phyloP scores from a whole-genome alignment of 1,139 yeast species.

The Pichia cactophila region DNA sequence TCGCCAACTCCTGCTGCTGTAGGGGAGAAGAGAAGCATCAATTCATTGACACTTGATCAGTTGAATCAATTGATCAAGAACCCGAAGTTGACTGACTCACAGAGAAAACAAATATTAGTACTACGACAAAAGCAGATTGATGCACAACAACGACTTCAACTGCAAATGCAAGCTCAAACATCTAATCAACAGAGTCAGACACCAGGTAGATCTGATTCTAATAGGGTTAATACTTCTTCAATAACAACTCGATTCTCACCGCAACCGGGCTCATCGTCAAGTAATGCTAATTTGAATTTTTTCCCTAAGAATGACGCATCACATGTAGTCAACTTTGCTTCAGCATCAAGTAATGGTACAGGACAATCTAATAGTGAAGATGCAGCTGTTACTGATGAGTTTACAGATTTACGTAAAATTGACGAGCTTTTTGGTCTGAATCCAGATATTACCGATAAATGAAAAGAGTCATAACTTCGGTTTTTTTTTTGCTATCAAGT shows the following conservation, averaged over 20 bases:
- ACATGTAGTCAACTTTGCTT: background rate
- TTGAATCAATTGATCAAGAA: slow-evolving; percentile 14
- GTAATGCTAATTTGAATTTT: background rate
- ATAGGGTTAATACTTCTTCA: slow-evolving; percentile 27
- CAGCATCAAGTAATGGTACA: background rate
- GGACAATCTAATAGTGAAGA: background rate
- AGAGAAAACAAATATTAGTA: slow-evolving; percentile 12
- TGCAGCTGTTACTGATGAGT: slow-evolving; percentile 1
- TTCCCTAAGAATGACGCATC: background rate
- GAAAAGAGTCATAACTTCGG: background rate
- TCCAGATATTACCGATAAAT: background rate
- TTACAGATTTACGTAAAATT: slow-evolving; percentile 10
- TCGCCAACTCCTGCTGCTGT: slow-evolving; percentile 9
- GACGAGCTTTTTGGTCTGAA: slow-evolving; percentile 13
- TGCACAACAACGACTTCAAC: slow-evolving; percentile 18
- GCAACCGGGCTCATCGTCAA: slow-evolving; percentile 20
- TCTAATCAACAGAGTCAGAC: background rate
- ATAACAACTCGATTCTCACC: slow-evolving; percentile 26
- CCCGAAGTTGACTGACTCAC: slow-evolving; percentile 13
- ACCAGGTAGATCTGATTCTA: slow-evolving; percentile 13
- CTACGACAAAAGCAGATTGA: slow-evolving; percentile 10
- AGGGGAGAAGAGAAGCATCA: slow-evolving; percentile 5
- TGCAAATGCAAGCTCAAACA: slow-evolving; percentile 20
- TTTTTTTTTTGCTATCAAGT: background rate
- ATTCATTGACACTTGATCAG: slow-evolving; percentile 11